Percentiles rank a stretch among this genome's conserved stretches.
Evolutionary conservation across 805 yeast species (phyloP).

Genomic region (Candida andamanensis): DNA sequence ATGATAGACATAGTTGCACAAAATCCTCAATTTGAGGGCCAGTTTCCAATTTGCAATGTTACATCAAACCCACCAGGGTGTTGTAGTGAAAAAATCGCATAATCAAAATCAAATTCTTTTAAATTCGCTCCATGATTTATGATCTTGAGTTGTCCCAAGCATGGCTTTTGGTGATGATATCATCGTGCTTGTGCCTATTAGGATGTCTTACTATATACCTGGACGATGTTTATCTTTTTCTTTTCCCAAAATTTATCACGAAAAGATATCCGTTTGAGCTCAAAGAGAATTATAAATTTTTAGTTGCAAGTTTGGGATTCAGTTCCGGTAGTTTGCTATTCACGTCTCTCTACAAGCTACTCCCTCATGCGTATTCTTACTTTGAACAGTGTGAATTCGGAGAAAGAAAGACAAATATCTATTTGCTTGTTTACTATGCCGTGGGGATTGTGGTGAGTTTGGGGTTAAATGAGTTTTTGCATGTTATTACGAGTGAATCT

Average conservation of each 20-base stretch:
- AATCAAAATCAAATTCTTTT: not conserved
- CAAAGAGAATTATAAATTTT: conserved; percentile 54
- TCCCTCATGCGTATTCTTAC: conserved; percentile 63
- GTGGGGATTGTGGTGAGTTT: conserved; percentile 61
- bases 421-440: conserved; percentile 43
- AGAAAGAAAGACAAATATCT: conserved; percentile 21
- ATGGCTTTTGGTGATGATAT: conserved; percentile 59
- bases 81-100: not conserved
- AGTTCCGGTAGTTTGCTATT: conserved; percentile 79
- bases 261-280: conserved; percentile 44
- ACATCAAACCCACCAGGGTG: conserved; percentile 1
- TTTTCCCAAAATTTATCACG: conserved; percentile 39
- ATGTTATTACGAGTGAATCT: conserved; percentile 70
- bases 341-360: conserved; percentile 68
- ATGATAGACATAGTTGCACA: no score
- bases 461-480: conserved; percentile 59
- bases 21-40: no score
- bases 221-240: conserved; percentile 47
- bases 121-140: not conserved
- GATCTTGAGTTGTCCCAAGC: conserved; percentile 34
- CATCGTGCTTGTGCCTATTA: conserved; percentile 63
- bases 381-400: conserved; percentile 23
- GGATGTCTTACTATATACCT: conserved; percentile 66
- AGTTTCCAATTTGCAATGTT: no score
- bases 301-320: conserved; percentile 70